Evolutionary conservation across 129 eudicot species (phyloP).

Genomic region (Chrysanthemum seticuspe): DNA sequence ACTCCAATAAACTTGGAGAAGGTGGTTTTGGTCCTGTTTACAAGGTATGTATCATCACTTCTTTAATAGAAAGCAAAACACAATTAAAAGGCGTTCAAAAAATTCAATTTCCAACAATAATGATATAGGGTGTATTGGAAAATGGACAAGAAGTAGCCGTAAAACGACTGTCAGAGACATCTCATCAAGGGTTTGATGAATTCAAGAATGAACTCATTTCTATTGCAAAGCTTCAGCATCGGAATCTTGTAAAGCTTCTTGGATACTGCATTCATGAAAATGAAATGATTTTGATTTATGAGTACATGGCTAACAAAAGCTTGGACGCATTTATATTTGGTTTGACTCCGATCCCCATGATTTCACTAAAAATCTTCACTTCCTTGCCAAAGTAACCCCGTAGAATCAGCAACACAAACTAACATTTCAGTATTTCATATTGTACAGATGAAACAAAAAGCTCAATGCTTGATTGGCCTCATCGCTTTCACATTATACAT

Average conservation of each 20-base stretch:
- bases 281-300: slow-evolving; percentile 30
- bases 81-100: too few relatives aligned
- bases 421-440: neutral
- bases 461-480: slow-evolving; percentile 31
- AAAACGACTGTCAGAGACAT: slow-evolving; percentile 20
- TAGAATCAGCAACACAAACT: neutral
- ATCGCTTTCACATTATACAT: slow-evolving; percentile 30
- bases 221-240: slow-evolving; percentile 30
- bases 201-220: slow-evolving; percentile 28
- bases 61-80: neutral
- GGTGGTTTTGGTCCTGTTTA: slow-evolving; percentile 31
- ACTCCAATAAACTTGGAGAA: slow-evolving; percentile 20
- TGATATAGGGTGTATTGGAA: slow-evolving; percentile 22
- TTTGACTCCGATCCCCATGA: neutral
- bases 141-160: slow-evolving; percentile 31
- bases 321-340: slow-evolving; percentile 30
- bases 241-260: slow-evolving; percentile 37
- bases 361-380: neutral
- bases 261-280: slow-evolving; percentile 31
- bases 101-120: too few relatives aligned
- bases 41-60: slow-evolving; percentile 5
- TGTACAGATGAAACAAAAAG: slow-evolving; percentile 24
- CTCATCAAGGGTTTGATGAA: slow-evolving; percentile 27
- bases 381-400: neutral
- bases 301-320: slow-evolving; percentile 37